phyloP scores from a whole-genome alignment of 768 basidiomycete genomes.

The Pleurotus pulmonarius region DNA sequence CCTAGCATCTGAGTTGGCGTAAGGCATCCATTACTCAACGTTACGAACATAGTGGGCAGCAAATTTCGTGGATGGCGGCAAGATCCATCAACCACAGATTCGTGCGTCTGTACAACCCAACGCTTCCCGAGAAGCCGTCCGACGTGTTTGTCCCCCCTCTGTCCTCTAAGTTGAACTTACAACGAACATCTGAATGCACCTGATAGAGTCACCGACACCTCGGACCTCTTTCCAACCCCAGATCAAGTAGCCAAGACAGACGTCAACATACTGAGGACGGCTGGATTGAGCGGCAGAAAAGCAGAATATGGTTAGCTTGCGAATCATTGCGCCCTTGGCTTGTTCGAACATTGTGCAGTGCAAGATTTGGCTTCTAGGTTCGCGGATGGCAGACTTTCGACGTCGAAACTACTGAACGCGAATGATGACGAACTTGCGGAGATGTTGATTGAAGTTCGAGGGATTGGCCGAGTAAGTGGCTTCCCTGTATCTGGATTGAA shows the following conservation, averaged over 20 bases:
- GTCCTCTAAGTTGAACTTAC: background rate
- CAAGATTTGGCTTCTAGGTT: constrained; percentile 78
- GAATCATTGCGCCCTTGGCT: background rate
- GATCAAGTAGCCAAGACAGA: constrained; percentile 61
- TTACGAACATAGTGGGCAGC: constrained; percentile 50
- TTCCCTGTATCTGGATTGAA: background rate
- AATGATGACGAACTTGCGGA: constrained; percentile 73
- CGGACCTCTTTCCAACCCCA: constrained; percentile 69
- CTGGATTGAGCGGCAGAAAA: constrained; percentile 81
- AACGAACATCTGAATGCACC: background rate
- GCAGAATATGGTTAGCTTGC: constrained; percentile 74
- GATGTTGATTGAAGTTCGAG: constrained; percentile 74
- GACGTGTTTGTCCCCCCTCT: constrained; percentile 37
- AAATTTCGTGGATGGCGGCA: constrained; percentile 87
- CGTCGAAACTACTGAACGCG: constrained; percentile 64
- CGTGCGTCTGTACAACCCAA: constrained; percentile 67
- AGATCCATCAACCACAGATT: constrained; percentile 81
- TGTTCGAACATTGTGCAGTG: constrained; percentile 38
- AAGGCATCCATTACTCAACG: background rate
- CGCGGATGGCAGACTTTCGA: constrained; percentile 74
- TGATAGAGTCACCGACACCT: constrained; percentile 18
- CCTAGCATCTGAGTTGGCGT: background rate
- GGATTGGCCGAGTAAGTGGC: constrained; percentile 65
- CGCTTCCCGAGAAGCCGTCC: constrained; percentile 63
- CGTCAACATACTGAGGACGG: constrained; percentile 56